Evolutionary conservation across 1,139 yeast genomes (phyloP), one percentile per base, ranked within the genome.

Genomic region (Debaryomyces singareniensis): DNA sequence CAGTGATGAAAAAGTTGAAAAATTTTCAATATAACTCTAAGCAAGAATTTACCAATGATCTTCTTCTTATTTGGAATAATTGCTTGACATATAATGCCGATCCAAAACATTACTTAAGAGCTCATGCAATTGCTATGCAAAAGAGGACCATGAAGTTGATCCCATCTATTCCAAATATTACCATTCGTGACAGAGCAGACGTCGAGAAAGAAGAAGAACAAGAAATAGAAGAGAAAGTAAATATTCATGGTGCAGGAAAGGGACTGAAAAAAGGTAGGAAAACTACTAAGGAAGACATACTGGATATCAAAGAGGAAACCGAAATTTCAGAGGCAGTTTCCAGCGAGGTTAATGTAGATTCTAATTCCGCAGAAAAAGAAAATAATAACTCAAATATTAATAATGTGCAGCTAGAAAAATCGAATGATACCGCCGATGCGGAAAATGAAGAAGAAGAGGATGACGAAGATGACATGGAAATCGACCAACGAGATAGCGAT

Each of bases 71-170:
- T 22, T 93, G 98, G 98, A 77, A 78, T 37, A 93, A 93, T 54
- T 93, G 99, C 53, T 61, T 93, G 38, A 75, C 89, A 0, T 93
- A 86, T 51, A 93, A 93, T 53, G 84, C 96, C 0, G 98, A 93
- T 47, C 98, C 98, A 2, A 82, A 80, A 37, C 97, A 93, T 54
- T 89, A 84, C 43, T 57, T 91, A 25, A 67, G 99, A 34, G 85
- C 79, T 1, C 97, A 91, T 59, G 98, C 98, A 0, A 58, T 83
- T 30, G 96, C 97, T 3, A 93, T 91, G 98, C 95, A 87, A 44
- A 86, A 85, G 54, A 85, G 84, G 49, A 78, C 97, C 0, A 53
- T 77, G 33, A 71, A 78, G 33, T 63, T 91, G 32, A 71, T 78
- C 5, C 95, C 96, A 0, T 60, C 85, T 35, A 89, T 91, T 21